Evolutionary conservation across 2,329 filamentous ascomycete genomes (phyloP).

Genomic region (Colletotrichum godetiae): DNA sequence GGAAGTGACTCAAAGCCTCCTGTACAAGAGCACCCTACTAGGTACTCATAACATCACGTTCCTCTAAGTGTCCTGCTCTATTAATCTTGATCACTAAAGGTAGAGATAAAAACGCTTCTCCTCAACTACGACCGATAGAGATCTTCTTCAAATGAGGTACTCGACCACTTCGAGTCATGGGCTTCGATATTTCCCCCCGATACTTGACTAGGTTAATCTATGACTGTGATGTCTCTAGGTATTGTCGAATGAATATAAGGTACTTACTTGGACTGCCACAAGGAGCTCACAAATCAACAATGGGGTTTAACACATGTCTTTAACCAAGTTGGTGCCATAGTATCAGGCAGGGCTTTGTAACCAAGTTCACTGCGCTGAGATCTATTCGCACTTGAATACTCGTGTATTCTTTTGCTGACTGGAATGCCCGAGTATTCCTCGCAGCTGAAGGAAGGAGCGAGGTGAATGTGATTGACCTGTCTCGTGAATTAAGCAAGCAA

Average conservation of each 20-base stretch:
- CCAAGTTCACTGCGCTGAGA: neutral
- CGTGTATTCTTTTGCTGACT: neutral
- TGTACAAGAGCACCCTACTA: no score
- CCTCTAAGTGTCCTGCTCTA: no score
- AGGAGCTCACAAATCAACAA: neutral
- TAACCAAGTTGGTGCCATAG: neutral
- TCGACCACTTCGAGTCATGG: no score
- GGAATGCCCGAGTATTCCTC: neutral
- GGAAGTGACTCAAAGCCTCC: no score
- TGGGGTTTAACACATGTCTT: neutral
- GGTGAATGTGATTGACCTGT: neutral
- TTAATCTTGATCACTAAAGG: no score
- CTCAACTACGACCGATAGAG: no score
- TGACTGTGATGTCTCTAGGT: neutral
- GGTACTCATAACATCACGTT: no score
- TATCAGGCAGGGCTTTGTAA: neutral
- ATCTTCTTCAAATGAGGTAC: no score
- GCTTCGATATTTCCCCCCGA: no score
- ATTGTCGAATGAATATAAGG: neutral
- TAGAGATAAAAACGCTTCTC: no score
- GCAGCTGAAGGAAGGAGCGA: neutral
- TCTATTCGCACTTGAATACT: neutral
- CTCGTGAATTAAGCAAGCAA: neutral
- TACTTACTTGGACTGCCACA: neutral
- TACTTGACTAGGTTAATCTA: no score